Conservation (phyloP, 2,329 filamentous ascomycete genomes). For the Ophiostoma sp. region DNA sequence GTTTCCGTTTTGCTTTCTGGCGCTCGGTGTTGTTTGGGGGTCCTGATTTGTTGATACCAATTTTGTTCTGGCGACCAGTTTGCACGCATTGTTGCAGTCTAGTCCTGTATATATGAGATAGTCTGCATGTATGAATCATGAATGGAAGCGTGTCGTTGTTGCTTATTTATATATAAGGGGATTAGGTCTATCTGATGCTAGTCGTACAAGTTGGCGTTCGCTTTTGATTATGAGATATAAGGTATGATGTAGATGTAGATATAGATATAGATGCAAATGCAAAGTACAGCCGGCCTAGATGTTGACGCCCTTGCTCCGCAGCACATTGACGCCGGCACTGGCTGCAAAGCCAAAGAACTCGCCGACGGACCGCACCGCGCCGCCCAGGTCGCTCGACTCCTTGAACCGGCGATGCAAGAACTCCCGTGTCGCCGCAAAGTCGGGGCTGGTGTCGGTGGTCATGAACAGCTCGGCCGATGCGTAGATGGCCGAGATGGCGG, state of each 20-base stretch:
- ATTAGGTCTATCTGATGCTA: background rate
- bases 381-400: slow-evolving; percentile 60
- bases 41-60: background rate
- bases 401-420: slow-evolving; percentile 73
- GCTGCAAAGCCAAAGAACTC: slow-evolving; percentile 82
- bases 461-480: slow-evolving; percentile 85
- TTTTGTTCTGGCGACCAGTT: background rate
- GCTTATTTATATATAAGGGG: background rate
- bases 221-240: background rate
- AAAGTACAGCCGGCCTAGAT: slow-evolving; percentile 47
- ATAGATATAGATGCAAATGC: background rate
- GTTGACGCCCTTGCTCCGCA: slow-evolving; percentile 81
- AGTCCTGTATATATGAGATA: background rate
- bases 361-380: slow-evolving; percentile 57
- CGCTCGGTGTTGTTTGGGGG: background rate
- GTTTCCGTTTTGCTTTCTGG: background rate
- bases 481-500: slow-evolving; percentile 52
- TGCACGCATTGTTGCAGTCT: background rate
- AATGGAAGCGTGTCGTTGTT: background rate
- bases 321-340: slow-evolving; percentile 69
- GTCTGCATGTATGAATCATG: background rate
- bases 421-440: slow-evolving; percentile 69
- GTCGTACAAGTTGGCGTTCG: background rate
- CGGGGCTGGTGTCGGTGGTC: slow-evolving; percentile 73
- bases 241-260: background rate